These are phyloP conservation scores for Calonectria henricotiae DNA, from an alignment of 2,329 filamentous ascomycete species.

Conservation along the genomic window DNA sequence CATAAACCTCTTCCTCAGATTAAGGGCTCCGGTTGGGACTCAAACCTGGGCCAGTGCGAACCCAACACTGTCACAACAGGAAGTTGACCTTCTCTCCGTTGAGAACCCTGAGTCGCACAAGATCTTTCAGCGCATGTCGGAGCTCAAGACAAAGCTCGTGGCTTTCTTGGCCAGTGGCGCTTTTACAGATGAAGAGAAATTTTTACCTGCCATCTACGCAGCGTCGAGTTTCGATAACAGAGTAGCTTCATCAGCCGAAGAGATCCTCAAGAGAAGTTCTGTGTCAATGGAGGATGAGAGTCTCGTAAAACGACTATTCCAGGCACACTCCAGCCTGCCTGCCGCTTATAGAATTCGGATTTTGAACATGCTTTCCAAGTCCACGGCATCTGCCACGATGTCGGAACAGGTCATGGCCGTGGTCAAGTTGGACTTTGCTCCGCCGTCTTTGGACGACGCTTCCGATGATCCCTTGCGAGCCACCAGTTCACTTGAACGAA, in stretches of 20 bases:
- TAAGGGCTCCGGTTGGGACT: conserved; percentile 55
- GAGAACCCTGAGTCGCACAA: conserved; percentile 76
- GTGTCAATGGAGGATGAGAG: conserved; percentile 80
- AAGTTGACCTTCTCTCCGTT: conserved; percentile 54
- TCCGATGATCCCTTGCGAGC: conserved; percentile 50
- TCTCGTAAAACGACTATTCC: conserved; percentile 78
- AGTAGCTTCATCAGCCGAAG: conserved; percentile 88
- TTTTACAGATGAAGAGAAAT: conserved; percentile 87
- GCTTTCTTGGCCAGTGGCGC: conserved; percentile 87
- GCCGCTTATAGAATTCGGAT: conserved; percentile 84
- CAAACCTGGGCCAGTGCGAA: conserved; percentile 56
- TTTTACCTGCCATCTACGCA: conserved; percentile 87
- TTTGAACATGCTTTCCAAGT: conserved; percentile 83
- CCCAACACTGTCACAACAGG: conserved; percentile 54
- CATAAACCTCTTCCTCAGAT: conserved; percentile 81
- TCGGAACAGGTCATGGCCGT: conserved; percentile 78
- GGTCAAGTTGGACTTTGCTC: conserved; percentile 77
- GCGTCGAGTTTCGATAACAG: conserved; percentile 87
- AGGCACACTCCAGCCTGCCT: conserved; percentile 82
- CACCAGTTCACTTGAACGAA: conserved; percentile 78
- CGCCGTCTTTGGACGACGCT: conserved; percentile 31
- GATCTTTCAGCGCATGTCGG: conserved; percentile 59
- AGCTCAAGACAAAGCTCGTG: conserved; percentile 72
- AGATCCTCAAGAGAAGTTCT: conserved; percentile 86
- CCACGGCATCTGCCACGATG: conserved; percentile 80